Conservation (phyloP, 805 yeast species). For the Candida oleophila region DNA sequence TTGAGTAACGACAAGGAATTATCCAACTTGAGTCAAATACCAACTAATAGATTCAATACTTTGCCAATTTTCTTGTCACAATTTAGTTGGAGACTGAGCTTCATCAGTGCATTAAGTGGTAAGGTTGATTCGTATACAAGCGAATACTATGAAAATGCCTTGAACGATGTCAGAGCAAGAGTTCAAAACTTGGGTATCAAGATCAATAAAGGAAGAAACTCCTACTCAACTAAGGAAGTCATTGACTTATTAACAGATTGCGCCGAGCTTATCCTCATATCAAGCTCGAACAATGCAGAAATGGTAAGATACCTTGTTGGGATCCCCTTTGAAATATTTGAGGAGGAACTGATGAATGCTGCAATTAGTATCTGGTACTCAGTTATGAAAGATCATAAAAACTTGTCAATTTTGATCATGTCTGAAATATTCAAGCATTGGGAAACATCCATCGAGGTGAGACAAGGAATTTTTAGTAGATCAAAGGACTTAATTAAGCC, state of each 20-base stretch:
- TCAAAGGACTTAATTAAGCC: conserved; percentile 55
- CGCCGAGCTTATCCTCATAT: conserved; percentile 36
- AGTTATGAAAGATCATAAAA: conserved; percentile 64
- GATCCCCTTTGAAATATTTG: conserved; percentile 70
- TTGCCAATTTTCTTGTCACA: conserved; percentile 75
- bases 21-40: conserved; percentile 42
- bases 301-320: conserved; percentile 52
- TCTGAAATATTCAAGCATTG: conserved; percentile 69
- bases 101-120: conserved; percentile 30
- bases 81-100: conserved; percentile 64
- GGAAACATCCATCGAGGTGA: conserved; percentile 60
- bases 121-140: conserved; percentile 25
- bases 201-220: neutral
- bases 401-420: conserved; percentile 56
- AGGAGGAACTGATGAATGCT: conserved; percentile 55
- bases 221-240: conserved; percentile 19
- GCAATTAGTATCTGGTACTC: conserved; percentile 82
- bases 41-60: conserved; percentile 48
- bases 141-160: conserved; percentile 26
- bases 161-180: conserved; percentile 25
- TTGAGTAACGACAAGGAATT: conserved; percentile 67
- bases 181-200: conserved; percentile 11
- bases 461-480: conserved; percentile 64
- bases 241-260: conserved; percentile 45
- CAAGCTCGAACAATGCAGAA: conserved; percentile 43